Evolutionary conservation across 83 land plant genomes (phyloP), one percentile per base, ranked within the genome.

Genomic region (Picea engelmannii): DNA sequence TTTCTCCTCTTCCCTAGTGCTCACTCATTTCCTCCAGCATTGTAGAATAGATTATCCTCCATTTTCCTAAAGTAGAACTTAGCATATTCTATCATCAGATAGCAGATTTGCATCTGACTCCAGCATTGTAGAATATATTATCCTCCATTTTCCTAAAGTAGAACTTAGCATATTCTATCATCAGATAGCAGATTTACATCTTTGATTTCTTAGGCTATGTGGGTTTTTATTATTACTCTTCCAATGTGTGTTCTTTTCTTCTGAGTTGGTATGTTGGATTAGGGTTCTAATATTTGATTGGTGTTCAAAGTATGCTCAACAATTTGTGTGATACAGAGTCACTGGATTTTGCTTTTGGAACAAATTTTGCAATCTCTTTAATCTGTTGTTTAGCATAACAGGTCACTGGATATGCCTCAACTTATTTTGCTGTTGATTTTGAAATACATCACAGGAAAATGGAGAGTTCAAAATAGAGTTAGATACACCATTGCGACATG

Each of bases 381-480:
- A 4, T 68, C 38, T 69, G 74, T 38, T 69, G 9, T 38, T 18
- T 38, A 38, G 40, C n/a, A 6, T 35, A 12, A 2, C 12, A 73
- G 25, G 25, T 5, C 20, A 18, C 59, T 42, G 58, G 76, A 55
- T 55, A 55, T 55, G 13, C 15, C 59, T 55, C 59, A 73, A 10
- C 76, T 47, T 21, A 47, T 73, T 6, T 71, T 42, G 25, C 55
- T n/a, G 71, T 80, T 65, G 78, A 78, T 62, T 60, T 71, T 55
- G 79, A 17, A 27, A 47, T 62, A 42, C 31, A 63, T 69, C 81
- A 79, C 82, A 93, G 98, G 89, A 84, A 66, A 80, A 79, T 38
- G 93, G 88, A 17, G 73, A 86, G 74, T 87, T 94, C 52, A 67
- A 21, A 17, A 79, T 96, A 79, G 89, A 90, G 63, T 74, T 82